Evolutionary conservation across 306 rosid species (phyloP).

Genomic region (Acacia confusa): DNA sequence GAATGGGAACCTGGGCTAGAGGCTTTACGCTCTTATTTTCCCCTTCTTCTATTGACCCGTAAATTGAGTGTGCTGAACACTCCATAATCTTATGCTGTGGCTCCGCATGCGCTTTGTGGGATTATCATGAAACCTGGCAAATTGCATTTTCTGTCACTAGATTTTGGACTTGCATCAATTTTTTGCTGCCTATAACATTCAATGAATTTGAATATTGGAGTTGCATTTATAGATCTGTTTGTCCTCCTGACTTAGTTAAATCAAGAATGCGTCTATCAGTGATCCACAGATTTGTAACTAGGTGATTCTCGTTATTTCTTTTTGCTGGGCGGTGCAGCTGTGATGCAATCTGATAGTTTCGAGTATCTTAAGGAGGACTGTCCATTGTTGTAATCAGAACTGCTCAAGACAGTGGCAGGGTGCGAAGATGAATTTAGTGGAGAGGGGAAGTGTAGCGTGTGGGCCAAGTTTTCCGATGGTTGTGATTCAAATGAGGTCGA

Average conservation of each 20-base stretch:
- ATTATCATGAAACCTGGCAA: neutral
- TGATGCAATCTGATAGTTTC: constrained; percentile 93
- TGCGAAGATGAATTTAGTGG: constrained; percentile 85
- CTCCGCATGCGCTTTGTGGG: neutral
- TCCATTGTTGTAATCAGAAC: constrained; percentile 87
- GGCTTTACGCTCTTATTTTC: neutral
- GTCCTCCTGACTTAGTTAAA: neutral
- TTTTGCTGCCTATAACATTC: neutral
- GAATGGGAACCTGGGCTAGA: neutral
- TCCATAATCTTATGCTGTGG: neutral
- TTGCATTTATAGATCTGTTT: neutral
- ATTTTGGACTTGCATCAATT: neutral
- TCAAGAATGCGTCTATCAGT: constrained; percentile 3
- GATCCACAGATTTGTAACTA: neutral
- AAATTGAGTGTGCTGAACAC: neutral
- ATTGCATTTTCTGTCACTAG: neutral
- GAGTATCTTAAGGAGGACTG: constrained; percentile 87
- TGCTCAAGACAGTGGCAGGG: constrained; percentile 90
- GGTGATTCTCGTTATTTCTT: constrained; percentile 29
- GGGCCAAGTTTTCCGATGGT: constrained; percentile 95
- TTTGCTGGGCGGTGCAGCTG: constrained; percentile 57
- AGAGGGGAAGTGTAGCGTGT: constrained; percentile 85
- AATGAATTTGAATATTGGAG: neutral
- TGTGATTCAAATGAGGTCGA: constrained; percentile 77
- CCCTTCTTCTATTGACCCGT: neutral